Percentiles rank a stretch among this genome's conserved stretches.
These are phyloP conservation scores for Plasmodium knowlesi DNA, from an alignment of 169 alveolate species.

Conservation along the genomic window DNA sequence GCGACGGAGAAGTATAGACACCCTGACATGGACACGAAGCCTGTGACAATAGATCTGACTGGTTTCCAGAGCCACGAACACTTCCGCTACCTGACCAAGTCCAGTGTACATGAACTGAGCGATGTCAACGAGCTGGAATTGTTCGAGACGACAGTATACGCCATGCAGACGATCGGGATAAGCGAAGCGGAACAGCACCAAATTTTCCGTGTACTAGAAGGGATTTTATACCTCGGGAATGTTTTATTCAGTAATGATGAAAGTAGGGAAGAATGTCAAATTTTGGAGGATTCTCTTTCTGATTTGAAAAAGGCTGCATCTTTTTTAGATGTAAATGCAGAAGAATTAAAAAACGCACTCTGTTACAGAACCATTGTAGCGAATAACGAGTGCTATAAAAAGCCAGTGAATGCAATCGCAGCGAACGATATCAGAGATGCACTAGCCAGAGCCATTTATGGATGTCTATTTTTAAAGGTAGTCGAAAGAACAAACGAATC, in stretches of 20 bases:
- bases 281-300: conserved; percentile 76
- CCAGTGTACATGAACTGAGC: conserved; percentile 82
- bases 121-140: conserved; percentile 90
- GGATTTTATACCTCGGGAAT: conserved; percentile 92
- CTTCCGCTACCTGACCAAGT: conserved; percentile 76
- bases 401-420: conserved; percentile 85
- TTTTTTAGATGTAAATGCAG: conserved; percentile 80
- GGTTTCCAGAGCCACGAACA: conserved; percentile 69
- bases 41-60: conserved; percentile 43
- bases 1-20: conserved; percentile 19
- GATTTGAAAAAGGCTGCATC: conserved; percentile 78
- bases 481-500: conserved; percentile 94
- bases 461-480: conserved; percentile 95
- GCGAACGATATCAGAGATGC: conserved; percentile 95
- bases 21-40: conserved; percentile 33
- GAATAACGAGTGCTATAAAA: conserved; percentile 84
- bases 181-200: conserved; percentile 83
- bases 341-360: conserved; percentile 79
- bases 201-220: conserved; percentile 86
- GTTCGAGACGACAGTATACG: conserved; percentile 89
- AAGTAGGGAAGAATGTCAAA: conserved; percentile 80
- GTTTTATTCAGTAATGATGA: conserved; percentile 86
- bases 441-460: conserved; percentile 96
- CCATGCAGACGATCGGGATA: conserved; percentile 92
- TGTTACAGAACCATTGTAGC: conserved; percentile 84